A percentile compares a stretch with the other conserved stretches of the same genome.
These are phyloP conservation scores for Aureoboletus auriporus DNA, from an alignment of 768 basidiomycete species.

Conservation along the genomic window DNA sequence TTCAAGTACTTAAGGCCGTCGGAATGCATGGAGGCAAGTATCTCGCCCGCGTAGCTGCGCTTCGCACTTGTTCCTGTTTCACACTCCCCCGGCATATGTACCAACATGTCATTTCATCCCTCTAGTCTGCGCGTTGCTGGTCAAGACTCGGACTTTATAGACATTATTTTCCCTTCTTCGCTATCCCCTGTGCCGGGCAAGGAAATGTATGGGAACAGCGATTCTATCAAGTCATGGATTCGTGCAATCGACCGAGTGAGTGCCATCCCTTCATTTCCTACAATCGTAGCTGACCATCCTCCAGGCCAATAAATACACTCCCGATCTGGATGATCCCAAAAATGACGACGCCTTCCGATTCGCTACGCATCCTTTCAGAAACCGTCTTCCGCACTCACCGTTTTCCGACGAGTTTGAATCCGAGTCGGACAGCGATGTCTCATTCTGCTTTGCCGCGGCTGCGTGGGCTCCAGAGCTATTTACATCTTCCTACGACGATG, in stretches of 20 bases:
- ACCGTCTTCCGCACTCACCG: slow-evolving; percentile 13
- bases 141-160: slow-evolving; percentile 16
- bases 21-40: background rate
- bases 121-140: slow-evolving; percentile 26
- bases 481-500: slow-evolving; percentile 11
- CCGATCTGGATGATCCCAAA: slow-evolving; percentile 1
- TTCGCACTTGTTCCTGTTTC: slow-evolving; percentile 19
- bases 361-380: slow-evolving; percentile 17
- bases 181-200: slow-evolving; percentile 6
- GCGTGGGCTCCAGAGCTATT: slow-evolving; percentile 19
- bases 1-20: slow-evolving; percentile 18
- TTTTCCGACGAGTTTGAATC: slow-evolving; percentile 19
- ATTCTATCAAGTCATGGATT: slow-evolving; percentile 27
- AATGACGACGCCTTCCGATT: slow-evolving; percentile 10
- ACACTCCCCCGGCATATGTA: slow-evolving; percentile 5
- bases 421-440: slow-evolving; percentile 14
- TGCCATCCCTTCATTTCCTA: background rate
- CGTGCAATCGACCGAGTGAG: slow-evolving; percentile 22
- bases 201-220: slow-evolving; percentile 22
- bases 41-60: slow-evolving; percentile 24
- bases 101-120: slow-evolving; percentile 18
- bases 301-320: slow-evolving; percentile 14
- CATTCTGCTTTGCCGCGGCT: slow-evolving; percentile 12
- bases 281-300: background rate
- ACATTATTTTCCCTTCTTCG: slow-evolving; percentile 15